Evolutionary conservation across 1,284 basidiomycete genomes (phyloP), one percentile per base, ranked within the genome.

Genomic region (Ganoderma leucocontextum): DNA sequence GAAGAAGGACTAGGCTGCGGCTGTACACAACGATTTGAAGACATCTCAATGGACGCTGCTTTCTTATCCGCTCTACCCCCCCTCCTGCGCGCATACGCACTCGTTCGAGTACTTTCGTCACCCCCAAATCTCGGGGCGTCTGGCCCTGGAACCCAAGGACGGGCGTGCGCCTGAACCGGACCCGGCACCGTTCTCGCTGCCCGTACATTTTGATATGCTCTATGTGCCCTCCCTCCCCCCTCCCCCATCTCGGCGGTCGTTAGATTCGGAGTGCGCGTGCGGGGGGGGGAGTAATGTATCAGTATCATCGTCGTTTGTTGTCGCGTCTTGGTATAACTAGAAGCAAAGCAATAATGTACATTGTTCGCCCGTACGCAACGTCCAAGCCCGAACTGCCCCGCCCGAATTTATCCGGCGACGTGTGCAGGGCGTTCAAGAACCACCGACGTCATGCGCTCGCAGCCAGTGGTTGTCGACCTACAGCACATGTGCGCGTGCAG

Each of bases 1-100:
- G 77, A 95, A 95, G 87, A 89, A 87, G 78, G 89, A 90, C 76
- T 90, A 70, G 67, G 52, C 35, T 53, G 33, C n/a, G 47, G 42
- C 41, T 55, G 52, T 42, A 36, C 39, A 39, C 38, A 36, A 60
- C 58, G 25, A 25, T 41, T 33, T 29, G 58, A 60, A 38, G n/a
- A 29, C 58, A 60, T 60, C 58, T 57, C 59, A 39, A 66, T 55
- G 63, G 57, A 65, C 64, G 35, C 49, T 60, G 42, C 39, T 33
- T 57, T 38, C 53, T 44, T 29, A 41, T 29, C 29, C 19, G n/a
- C 22, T 49, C n/a, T 33, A 10, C 22, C 39, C n/a, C n/a, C 33
- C 58, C 13, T 53, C 44, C 57, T 41, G 22, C 57, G 53, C 19
- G 35, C 61, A n/a, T n/a, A 41, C 58, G 38, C 39, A 22, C 58